Evolutionary conservation across 306 rosid genomes (phyloP), one percentile per base, ranked within the genome.

Genomic region (Erythrophleum fordii): DNA sequence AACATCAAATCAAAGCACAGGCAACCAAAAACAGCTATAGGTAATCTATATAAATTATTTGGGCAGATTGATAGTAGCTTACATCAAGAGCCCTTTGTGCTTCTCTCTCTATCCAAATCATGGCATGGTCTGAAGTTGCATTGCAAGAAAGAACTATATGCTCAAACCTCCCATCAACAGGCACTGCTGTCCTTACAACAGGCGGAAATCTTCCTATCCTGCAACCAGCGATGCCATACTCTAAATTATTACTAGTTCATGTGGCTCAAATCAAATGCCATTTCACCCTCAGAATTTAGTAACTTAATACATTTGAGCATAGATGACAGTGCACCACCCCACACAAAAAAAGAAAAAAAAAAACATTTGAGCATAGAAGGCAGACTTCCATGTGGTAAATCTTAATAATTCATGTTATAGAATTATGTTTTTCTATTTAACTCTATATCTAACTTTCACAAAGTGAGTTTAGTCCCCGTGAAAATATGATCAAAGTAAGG

Each of bases 81-180:
- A 95, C 99, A 77, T 91, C 72, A 75, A 90, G 86, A 60, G 99
- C 98, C 83, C 79, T 51, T 73, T 80, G 91, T 58, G 99, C 86
- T 92, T 93, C 99, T 78, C 89, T 90, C 89, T 95, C 97, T 22
- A 95, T 89, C 99, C 98, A 91, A 75, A 95, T 82, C 77, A 93
- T 90, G 68, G 94, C 93, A 82, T 95, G 99, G 76, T 95, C 98
- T 48, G 94, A 46, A 68, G 90, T 85, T 69, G 94, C 92, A 79
- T 95, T 90, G 89, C 99, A 95, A 75, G 99, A 93, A 82, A 95
- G 90, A 81, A 95, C 99, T 49, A 93, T 11, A 77, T 91, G 97
- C 77, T 95, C 99, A 72, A 95, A 95, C 77, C 99, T 92, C 87
- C 97, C 97, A 84, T 95, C 99, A 51, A 95, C 98, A 26, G 99